Evolutionary conservation across 2,329 filamentous ascomycete species (phyloP).

Genomic region (Gyromitra esculenta): DNA sequence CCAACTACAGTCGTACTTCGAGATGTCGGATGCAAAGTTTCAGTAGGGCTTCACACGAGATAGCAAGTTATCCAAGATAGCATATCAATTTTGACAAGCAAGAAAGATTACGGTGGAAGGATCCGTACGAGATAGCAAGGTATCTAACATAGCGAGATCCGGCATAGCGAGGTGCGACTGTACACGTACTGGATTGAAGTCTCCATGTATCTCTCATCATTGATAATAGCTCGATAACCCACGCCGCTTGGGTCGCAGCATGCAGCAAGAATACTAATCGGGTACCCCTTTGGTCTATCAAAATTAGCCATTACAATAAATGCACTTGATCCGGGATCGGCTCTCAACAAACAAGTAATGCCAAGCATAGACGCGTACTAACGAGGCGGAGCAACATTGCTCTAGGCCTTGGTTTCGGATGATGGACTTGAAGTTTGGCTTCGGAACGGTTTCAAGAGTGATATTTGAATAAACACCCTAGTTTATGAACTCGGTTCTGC

Average conservation of each 20-base stretch:
- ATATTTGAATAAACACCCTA: background rate
- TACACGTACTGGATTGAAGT: background rate
- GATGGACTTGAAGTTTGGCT: background rate
- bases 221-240: background rate
- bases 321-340: background rate
- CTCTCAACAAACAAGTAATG: background rate
- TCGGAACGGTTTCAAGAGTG: background rate
- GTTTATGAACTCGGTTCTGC: background rate
- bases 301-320: background rate
- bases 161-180: too few relatives aligned
- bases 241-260: background rate
- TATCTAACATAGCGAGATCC: too few relatives aligned
- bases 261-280: constrained; percentile 1
- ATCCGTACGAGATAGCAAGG: too few relatives aligned
- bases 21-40: too few relatives aligned
- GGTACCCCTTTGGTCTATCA: constrained; percentile 7
- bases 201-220: background rate
- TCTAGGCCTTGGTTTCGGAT: background rate
- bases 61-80: too few relatives aligned
- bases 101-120: too few relatives aligned
- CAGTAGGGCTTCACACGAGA: too few relatives aligned
- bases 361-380: background rate
- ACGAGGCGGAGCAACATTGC: constrained; percentile 4
- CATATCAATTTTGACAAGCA: too few relatives aligned
- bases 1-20: background rate